Evolutionary conservation across 2,329 filamentous ascomycete genomes (phyloP), one percentile per base, ranked within the genome.

Genomic region (Cladosporium sp.): DNA sequence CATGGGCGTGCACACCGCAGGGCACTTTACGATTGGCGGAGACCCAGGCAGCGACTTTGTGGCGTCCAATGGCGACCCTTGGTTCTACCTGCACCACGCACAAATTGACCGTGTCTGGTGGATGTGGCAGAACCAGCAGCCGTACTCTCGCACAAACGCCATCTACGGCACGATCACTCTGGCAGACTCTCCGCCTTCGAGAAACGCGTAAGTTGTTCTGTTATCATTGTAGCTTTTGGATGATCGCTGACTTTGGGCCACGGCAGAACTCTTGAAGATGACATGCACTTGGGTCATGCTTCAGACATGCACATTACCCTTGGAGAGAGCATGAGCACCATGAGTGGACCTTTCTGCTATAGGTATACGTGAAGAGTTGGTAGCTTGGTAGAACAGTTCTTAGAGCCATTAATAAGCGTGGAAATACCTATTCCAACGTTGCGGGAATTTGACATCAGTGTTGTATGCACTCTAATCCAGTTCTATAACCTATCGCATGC

Each of bases 51-150:
- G 78, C 26, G 80, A 83, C 68, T 67, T 70, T 6, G 80, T 75
- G 56, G 74, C 77, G 0, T 80, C 78, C 12, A 80, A 81, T 0
- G 79, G 76, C 6, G 80, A 83, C 46, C 80, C 80, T 1, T 73
- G 71, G 11, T 83, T 83, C 73, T 83, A 76, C 69, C 75, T 80
- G 35, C 81, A 83, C 65, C 81, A 83, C 58, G 76, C 76, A 2
- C 78, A 78, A 74, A 78, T 83, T n/a, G 82, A 83, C 67, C 73
- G 80, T 0, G 69, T 77, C 1, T 84, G 77, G 73, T 79, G 77
- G 80, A 79, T 16, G 73, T 82, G 49, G 63, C 63, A 65, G 44
- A 65, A 65, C 18, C 63, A 75, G 71, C 2, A 79, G 75, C 2
- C 80, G 78, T 5, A 73, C 40, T 33, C 58, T 12, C 63, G 63